A percentile compares a stretch with the other conserved stretches of the same genome.
phyloP scores from a whole-genome alignment of 441 rosid genomes.

The Gossypium aridum region DNA sequence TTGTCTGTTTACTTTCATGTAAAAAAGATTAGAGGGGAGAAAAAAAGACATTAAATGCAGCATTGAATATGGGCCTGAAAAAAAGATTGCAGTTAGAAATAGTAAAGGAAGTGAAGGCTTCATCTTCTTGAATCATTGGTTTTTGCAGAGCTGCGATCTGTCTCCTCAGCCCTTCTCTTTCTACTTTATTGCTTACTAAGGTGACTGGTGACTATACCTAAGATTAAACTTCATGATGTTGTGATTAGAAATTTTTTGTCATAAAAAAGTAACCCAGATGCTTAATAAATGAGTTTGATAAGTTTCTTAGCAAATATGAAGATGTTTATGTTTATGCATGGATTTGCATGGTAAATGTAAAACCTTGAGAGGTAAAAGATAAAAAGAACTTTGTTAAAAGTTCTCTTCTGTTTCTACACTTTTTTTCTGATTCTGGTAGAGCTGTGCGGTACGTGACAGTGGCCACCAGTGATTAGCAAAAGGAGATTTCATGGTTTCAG shows the following conservation, averaged over 20 bases:
- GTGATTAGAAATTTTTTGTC: not conserved
- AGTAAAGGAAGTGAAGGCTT: not conserved
- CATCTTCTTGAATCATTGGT: not conserved
- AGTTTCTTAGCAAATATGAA: no score
- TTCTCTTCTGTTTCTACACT: not conserved
- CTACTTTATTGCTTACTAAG: not conserved
- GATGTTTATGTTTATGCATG: not conserved
- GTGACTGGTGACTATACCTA: constrained; percentile 1
- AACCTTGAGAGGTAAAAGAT: not conserved
- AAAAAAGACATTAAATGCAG: constrained; percentile 7
- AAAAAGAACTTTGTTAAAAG: not conserved
- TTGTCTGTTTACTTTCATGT: constrained; percentile 8
- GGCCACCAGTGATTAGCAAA: not conserved
- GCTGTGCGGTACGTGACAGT: not conserved
- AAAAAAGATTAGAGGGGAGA: not conserved
- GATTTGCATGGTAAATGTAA: not conserved
- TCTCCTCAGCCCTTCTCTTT: not conserved
- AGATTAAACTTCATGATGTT: not conserved
- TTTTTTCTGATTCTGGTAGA: not conserved
- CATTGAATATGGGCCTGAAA: constrained; percentile 1
- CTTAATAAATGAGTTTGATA: not conserved
- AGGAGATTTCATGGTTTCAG: constrained; percentile 4
- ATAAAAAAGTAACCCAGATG: not conserved
- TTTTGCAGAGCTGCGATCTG: not conserved
- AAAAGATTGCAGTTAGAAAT: not conserved